A percentile compares a stretch with the other conserved stretches of the same genome.
Evolutionary conservation across 106 monocot species (phyloP).

Genomic region (Agapanthus africanus): DNA sequence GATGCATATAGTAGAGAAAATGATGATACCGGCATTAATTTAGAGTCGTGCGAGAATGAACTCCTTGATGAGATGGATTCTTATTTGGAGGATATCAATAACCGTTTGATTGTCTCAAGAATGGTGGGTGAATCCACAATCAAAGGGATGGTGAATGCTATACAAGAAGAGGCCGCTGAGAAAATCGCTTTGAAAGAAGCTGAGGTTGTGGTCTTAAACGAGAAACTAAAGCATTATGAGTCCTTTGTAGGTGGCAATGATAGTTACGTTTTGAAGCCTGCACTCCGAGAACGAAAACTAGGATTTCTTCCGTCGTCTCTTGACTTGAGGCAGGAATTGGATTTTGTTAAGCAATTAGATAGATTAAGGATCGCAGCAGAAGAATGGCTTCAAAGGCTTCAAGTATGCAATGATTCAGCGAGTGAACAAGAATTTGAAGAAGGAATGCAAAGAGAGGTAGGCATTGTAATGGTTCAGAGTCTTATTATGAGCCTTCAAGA

Average conservation of each 20-base stretch:
- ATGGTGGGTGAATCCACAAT: conserved; percentile 70
- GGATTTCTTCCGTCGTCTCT: too few relatives aligned
- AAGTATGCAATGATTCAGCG: conserved; percentile 10
- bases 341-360: conserved; percentile 5
- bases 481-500: conserved; percentile 17
- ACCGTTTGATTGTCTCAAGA: conserved; percentile 56
- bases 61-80: conserved; percentile 66
- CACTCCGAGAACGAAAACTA: too few relatives aligned
- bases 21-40: neutral
- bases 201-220: conserved; percentile 23
- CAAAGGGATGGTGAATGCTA: conserved; percentile 62
- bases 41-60: too few relatives aligned
- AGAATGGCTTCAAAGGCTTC: conserved; percentile 25
- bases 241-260: neutral
- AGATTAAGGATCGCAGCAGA: conserved; percentile 16
- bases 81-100: conserved; percentile 51
- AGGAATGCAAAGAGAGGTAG: conserved; percentile 26
- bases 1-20: neutral
- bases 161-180: conserved; percentile 51
- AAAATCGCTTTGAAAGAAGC: conserved; percentile 43
- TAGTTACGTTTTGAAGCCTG: too few relatives aligned
- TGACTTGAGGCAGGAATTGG: neutral
- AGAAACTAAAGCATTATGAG: conserved; percentile 25
- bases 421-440: conserved; percentile 25
- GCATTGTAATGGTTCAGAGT: conserved; percentile 8